Base-by-base conservation (phyloP, 2,329 filamentous ascomycete genomes). In the Gnomoniopsis sp. region DNA sequence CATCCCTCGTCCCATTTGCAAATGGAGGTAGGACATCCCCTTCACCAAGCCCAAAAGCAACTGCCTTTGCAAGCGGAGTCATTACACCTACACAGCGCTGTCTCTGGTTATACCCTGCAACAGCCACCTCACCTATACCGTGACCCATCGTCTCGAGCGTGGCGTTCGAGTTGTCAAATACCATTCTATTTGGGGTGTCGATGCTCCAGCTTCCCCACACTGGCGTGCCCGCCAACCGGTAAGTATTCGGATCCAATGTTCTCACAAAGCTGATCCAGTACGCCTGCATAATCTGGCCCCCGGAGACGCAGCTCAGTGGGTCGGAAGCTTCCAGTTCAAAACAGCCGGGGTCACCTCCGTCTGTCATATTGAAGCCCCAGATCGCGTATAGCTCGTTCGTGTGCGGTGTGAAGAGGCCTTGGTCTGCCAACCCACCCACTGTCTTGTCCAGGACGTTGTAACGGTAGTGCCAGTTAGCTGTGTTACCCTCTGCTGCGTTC, bases 241-340 rank as follows among this genome's bases (percentile, higher is more conserved):
- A 51, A 15, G 26, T 46, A 26, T 64, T 64, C 1, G 62, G 62
- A 41, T 64, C 41, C 30, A 62, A 55, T 8, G 48, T 8, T 17
- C 52, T 33, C 22, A 62, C 53, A 46, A 64, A 64, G 49, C 60
- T 60, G 52, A 62, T 55, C 49, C 57, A 64, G 46, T 64, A 64
- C 11, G 61, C 60, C 62, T 62, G 61, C 21, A 55, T 53, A 4
- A 61, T 26, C 30, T 41, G 14, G 55, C 38, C 49, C 1, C 55
- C 55, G 3, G 49, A 21, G 15, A 41, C 55, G 41, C 55, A 57
- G 33, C 48, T 52, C 8, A 52, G 48, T 1, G 55, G 36, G 30
- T 57, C 55, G 21, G 48, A 21, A 8, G 48, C 15, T 23, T 48
- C 12, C 30, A 57, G 49, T 30, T 17, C 36, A n/a, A 53, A 30